Base-by-base conservation (phyloP, 1,284 basidiomycete species). In the Omphalotus olearius region DNA sequence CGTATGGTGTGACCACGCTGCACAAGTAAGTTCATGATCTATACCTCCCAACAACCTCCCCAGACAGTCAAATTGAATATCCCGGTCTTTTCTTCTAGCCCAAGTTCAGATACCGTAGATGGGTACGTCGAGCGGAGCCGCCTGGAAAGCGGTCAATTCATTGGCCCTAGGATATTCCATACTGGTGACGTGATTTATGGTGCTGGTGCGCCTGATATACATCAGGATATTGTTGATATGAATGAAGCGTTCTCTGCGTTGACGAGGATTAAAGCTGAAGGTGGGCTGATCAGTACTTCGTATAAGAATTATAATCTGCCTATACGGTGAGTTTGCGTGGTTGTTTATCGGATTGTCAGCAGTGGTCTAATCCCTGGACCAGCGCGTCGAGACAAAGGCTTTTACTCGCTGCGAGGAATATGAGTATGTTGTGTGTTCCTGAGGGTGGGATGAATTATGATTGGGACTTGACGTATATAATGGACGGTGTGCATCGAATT, bases 301-400 rank as follows among this genome's bases (percentile, higher is more conserved):
- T 88, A 88, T 62, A 88, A 88, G 69, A 88, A 87, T 57, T 88
- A 88, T 59, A 82, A 85, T 54, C 60, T 83, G n/a, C 85, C 85
- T 14, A 78, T 77, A 17, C 74, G 81, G 81, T 82, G 55, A 38
- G 70, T 62, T 6, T 44, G n/a, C 23, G 5, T 23, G 18, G 11
- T 3, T 28, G 2, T 17, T 9, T 14, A 18, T n/a, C 16, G 10
- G 28, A 18, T 17, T 9, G 2, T 16, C n/a, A 20, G 7, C 45
- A n/a, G 10, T 9, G n/a, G 14, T 45, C 18, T 20, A 11, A 43
- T 14, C n/a, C 16, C 20, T 40, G 25, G 20, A 16, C 3, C 20
- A 83, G 85, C 13, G 84, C 85, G 17, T 83, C 85, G 20, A 74
- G 86, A 9, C 85, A 88, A 60, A 71, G 85, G 36, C 64, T 88